Evolutionary conservation across 805 yeast genomes (phyloP).

Genomic region (Saturnispora dispora): DNA sequence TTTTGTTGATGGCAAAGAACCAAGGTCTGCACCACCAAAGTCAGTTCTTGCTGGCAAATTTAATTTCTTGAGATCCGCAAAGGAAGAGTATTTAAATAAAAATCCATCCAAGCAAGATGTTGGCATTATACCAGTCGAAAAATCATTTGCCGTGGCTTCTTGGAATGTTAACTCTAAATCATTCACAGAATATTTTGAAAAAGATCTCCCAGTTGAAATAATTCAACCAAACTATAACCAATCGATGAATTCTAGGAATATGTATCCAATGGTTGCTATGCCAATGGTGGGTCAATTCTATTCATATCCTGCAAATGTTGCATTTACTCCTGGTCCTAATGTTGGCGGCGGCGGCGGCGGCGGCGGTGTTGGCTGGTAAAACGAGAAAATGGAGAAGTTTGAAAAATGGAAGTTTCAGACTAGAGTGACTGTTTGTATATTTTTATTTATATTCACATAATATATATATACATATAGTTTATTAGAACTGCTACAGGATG

Average conservation of each 20-base stretch:
- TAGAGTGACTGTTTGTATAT: background rate
- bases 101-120: slow-evolving; percentile 17
- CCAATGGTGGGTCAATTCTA: slow-evolving; percentile 1
- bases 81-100: slow-evolving; percentile 23
- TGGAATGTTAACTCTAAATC: slow-evolving; percentile 30
- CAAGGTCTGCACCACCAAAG: slow-evolving; percentile 9
- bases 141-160: slow-evolving; percentile 40
- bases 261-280: slow-evolving; percentile 3
- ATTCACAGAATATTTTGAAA: slow-evolving; percentile 36
- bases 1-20: background rate
- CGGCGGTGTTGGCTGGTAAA: background rate
- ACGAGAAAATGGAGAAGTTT: background rate
- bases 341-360: background rate
- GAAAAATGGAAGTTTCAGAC: slow-evolving; percentile 1
- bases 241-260: background rate
- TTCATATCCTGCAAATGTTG: background rate
- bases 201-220: slow-evolving; percentile 12
- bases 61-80: slow-evolving; percentile 44
- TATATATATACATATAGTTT: background rate
- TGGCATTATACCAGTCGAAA: slow-evolving; percentile 40
- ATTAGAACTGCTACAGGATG: background rate
- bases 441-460: background rate
- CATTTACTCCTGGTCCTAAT: background rate
- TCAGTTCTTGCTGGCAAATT: slow-evolving; percentile 34
- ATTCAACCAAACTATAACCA: background rate